These are phyloP conservation scores for Penicillium sp. DNA, from an alignment of 2,329 filamentous ascomycete genomes.

Conservation along the genomic window DNA sequence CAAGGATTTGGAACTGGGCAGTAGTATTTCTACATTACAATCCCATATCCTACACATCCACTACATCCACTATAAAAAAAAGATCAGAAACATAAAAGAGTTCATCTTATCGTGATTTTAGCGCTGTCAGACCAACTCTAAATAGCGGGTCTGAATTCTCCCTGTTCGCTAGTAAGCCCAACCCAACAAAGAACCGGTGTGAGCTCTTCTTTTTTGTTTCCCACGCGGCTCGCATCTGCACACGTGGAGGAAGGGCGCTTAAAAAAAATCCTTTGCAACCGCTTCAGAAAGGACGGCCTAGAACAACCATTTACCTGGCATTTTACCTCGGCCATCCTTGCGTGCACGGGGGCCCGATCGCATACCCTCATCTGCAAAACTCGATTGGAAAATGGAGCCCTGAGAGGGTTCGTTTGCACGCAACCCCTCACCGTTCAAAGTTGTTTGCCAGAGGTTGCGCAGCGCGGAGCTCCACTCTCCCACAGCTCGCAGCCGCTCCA, in stretches of 20 bases:
- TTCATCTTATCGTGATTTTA: conserved; percentile 27
- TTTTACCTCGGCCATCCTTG: conserved; percentile 18
- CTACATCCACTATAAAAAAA: background rate
- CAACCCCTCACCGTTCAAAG: conserved; percentile 73
- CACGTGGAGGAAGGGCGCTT: conserved; percentile 11
- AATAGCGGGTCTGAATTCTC: conserved; percentile 18
- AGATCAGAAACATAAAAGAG: background rate
- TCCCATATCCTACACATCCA: background rate
- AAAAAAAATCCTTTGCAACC: background rate
- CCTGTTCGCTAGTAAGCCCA: background rate
- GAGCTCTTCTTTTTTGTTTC: conserved; percentile 5
- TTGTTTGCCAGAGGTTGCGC: conserved; percentile 64
- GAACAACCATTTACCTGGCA: background rate
- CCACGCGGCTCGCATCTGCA: conserved; percentile 14
- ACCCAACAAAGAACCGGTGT: conserved; percentile 23
- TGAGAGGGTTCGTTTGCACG: conserved; percentile 43
- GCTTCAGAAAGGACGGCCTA: background rate
- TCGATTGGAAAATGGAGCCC: conserved; percentile 31
- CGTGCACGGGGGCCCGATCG: conserved; percentile 25
- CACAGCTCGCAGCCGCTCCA: conserved; percentile 68
- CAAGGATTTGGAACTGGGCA: background rate
- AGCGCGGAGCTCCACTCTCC: conserved; percentile 71
- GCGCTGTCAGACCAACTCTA: conserved; percentile 27
- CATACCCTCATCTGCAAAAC: conserved; percentile 35
- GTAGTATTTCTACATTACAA: background rate